Evolutionary conservation across 148 eudicot species (phyloP), one percentile per base, ranked within the genome.

Genomic region (Heliamphora exappendiculata): DNA sequence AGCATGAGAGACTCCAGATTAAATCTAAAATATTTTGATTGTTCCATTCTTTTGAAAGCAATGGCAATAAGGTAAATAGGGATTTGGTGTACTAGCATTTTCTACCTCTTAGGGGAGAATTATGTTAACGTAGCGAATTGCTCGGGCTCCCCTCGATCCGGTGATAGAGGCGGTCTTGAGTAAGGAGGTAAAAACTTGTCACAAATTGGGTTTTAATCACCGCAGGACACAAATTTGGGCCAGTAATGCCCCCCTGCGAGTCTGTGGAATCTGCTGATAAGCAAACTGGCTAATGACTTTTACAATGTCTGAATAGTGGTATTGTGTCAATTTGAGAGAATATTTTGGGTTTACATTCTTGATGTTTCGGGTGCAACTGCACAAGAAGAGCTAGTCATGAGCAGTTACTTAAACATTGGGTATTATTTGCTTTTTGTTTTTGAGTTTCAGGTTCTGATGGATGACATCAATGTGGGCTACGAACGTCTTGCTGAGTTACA

Each of bases 401-500:
- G 7, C 57, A 47, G 3, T 10, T 33, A 39, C 22, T 26, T 42
- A 4, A 59, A 7, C 34, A 24, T 11, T 72, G 26, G 26, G 11
- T 54, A 19, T n/a, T n/a, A 28, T 19, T 39, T 3, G 16, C 6
- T 49, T 62, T 9, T 57, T 28, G 11, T 16, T 42, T 62, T 33
- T 68, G 49, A 60, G 22, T 72, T 85, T 76, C 86, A 92, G 98
- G 93, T 94, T 42, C 78, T 94, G 75, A 89, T 92, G 92, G 98
- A 94, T 86, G 97, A 94, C 81, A 90, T 94, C 64, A 94, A 92
- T 78, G 82, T 92, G 11, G 97, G 98, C 20, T 94, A 94, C 75
- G 98, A 94, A 84, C 97, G 98, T 29, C 96, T 94, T 70, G 87
- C 98, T 67, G 97, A 92, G 74, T 75, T 92, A 74, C 98, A 92